Evolutionary conservation across 352 stramenopile species (phyloP).

Genomic region (Peronospora tabacina): DNA sequence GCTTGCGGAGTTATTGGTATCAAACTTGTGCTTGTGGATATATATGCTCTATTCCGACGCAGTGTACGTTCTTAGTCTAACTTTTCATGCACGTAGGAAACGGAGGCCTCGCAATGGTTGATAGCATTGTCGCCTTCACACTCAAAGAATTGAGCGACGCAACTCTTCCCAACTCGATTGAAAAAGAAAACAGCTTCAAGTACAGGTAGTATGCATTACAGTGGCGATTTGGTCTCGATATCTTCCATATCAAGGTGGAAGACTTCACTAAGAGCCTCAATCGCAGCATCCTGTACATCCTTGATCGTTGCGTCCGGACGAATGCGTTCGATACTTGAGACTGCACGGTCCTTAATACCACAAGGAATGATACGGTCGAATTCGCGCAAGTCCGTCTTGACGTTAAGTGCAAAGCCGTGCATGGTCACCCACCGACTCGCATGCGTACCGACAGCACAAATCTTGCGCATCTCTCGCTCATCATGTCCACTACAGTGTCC

Average conservation of each 20-base stretch:
- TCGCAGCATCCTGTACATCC: slow-evolving; percentile 58
- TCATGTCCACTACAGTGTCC: slow-evolving; percentile 24
- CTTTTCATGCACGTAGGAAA: slow-evolving; percentile 32
- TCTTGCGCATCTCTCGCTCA: slow-evolving; percentile 85
- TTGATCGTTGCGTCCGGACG: slow-evolving; percentile 40
- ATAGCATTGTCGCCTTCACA: slow-evolving; percentile 41
- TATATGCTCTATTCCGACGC: slow-evolving; percentile 19
- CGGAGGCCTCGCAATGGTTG: slow-evolving; percentile 59
- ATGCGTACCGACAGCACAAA: slow-evolving; percentile 94
- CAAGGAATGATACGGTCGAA: slow-evolving; percentile 97
- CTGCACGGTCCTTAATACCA: slow-evolving; percentile 88
- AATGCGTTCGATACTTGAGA: slow-evolving; percentile 73
- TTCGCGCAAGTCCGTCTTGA: slow-evolving; percentile 84
- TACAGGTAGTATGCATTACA: slow-evolving; percentile 21
- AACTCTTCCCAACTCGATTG: slow-evolving; percentile 14
- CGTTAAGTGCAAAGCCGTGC: slow-evolving; percentile 97
- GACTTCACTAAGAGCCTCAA: slow-evolving; percentile 56
- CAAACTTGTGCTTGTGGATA: slow-evolving; percentile 1
- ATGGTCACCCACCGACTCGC: slow-evolving; percentile 96
- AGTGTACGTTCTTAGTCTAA: slow-evolving; percentile 6
- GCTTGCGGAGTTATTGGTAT: slow-evolving; percentile 92
- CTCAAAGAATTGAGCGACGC: slow-evolving; percentile 22
- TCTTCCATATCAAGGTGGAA: slow-evolving; percentile 62
- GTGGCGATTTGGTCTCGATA: slow-evolving; percentile 32
- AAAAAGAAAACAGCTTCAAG: slow-evolving; percentile 14